A percentile compares a stretch with the other conserved stretches of the same genome.
These are phyloP conservation scores for Urostyla sp. DNA, from an alignment of 73 alveolate species.

Conservation along the genomic window DNA sequence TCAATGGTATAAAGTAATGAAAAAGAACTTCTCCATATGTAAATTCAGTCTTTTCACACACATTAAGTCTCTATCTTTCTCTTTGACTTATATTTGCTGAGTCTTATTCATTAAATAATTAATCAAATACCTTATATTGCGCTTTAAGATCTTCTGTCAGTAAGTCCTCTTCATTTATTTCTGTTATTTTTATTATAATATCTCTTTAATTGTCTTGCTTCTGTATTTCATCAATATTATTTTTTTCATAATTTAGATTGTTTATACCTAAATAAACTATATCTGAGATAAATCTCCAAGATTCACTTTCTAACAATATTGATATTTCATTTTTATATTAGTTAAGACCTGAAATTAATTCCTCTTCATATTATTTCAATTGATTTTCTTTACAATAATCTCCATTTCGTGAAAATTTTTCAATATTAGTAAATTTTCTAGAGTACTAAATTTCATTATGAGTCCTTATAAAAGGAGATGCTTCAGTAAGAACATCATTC, in stretches of 20 bases:
- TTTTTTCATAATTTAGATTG: neutral
- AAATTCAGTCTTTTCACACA: slow-evolving; percentile 50
- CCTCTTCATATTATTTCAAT: neutral
- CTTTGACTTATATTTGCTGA: slow-evolving; percentile 24
- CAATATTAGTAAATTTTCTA: slow-evolving; percentile 1
- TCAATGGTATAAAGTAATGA: slow-evolving; percentile 37
- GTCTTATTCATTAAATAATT: slow-evolving; percentile 35
- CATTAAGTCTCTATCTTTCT: slow-evolving; percentile 61
- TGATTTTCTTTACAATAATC: neutral
- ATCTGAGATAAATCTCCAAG: slow-evolving; percentile 50
- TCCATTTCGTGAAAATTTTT: neutral
- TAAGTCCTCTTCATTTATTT: slow-evolving; percentile 38
- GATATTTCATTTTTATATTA: neutral
- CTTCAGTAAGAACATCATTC: slow-evolving; percentile 48
- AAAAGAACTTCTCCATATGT: slow-evolving; percentile 78
- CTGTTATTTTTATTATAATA: neutral
- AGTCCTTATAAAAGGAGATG: slow-evolving; percentile 22
- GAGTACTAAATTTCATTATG: slow-evolving; percentile 1
- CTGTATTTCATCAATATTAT: neutral
- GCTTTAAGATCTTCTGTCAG: slow-evolving; percentile 24
- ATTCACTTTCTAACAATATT: slow-evolving; percentile 25
- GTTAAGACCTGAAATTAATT: neutral
- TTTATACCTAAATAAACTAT: slow-evolving; percentile 14
- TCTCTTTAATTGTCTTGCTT: no score
- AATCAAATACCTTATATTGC: neutral